Conservation (phyloP, 306 rosid genomes). For the Psophocarpus tetragonolobus region DNA sequence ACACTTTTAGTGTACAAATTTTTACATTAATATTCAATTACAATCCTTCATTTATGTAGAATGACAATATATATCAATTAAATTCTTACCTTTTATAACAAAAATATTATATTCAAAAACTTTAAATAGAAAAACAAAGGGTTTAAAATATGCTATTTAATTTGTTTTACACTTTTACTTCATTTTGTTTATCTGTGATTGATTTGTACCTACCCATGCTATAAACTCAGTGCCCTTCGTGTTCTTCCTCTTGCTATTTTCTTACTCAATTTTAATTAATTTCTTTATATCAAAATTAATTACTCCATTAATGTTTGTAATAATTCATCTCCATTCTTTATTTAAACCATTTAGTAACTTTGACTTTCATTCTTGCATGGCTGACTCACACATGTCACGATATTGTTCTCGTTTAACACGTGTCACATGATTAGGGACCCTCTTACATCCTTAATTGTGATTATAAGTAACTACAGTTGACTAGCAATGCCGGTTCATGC, state of each 20-base stretch:
- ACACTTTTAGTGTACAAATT: too few species aligned
- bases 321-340: neutral
- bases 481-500: conserved; percentile 19
- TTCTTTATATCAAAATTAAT: neutral
- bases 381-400: conserved; percentile 32
- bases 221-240: conserved; percentile 47
- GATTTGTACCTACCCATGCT: conserved; percentile 10
- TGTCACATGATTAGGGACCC: conserved; percentile 21
- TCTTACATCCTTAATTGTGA: conserved; percentile 47
- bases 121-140: too few species aligned
- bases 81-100: too few species aligned
- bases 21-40: too few species aligned
- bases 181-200: neutral
- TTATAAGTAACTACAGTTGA: conserved; percentile 32
- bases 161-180: neutral
- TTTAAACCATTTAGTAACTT: neutral
- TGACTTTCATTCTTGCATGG: conserved; percentile 17
- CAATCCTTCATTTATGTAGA: too few species aligned
- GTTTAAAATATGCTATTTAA: neutral
- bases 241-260: neutral
- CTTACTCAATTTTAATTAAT: neutral
- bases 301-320: neutral
- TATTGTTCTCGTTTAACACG: conserved; percentile 25
- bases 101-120: too few species aligned
- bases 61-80: too few species aligned